These are phyloP conservation scores for Ichthyophthirius multifiliis DNA, from an alignment of 169 alveolate genomes.

Conservation along the genomic window DNA sequence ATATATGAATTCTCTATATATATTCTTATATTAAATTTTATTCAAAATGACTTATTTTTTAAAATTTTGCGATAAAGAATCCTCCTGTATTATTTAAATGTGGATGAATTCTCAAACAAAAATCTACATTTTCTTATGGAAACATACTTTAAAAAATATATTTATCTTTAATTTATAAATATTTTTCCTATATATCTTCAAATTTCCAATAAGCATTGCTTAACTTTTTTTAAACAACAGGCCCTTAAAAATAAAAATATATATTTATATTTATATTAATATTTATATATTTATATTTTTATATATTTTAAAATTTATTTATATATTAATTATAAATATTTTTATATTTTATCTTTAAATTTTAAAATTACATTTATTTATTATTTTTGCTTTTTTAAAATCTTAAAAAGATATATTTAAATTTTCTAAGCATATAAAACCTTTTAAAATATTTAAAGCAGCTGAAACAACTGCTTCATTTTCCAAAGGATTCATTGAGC, in stretches of 20 bases:
- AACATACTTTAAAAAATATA: slow-evolving; percentile 64
- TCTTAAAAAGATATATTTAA: no score
- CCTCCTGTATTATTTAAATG: slow-evolving; percentile 95
- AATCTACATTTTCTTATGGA: slow-evolving; percentile 52
- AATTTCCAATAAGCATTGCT: not conserved
- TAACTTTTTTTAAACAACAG: not conserved
- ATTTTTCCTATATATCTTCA: not conserved
- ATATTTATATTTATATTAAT: not conserved
- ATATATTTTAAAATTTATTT: no score
- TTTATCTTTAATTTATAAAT: not conserved
- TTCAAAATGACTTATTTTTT: slow-evolving; percentile 47
- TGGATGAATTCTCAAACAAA: slow-evolving; percentile 90
- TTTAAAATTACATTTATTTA: no score
- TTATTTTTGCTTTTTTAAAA: no score
- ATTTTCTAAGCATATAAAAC: no score
- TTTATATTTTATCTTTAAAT: no score
- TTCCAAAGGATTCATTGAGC: slow-evolving; percentile 96
- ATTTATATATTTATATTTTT: no score
- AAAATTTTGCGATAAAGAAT: slow-evolving; percentile 89
- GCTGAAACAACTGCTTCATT: slow-evolving; percentile 93
- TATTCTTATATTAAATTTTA: not conserved
- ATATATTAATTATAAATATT: no score
- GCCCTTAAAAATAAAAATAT: not conserved
- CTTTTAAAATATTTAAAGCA: slow-evolving; percentile 67
- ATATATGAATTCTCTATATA: not conserved